Conservation (phyloP, 2,329 filamentous ascomycete genomes). For the Xylaria sp. region DNA sequence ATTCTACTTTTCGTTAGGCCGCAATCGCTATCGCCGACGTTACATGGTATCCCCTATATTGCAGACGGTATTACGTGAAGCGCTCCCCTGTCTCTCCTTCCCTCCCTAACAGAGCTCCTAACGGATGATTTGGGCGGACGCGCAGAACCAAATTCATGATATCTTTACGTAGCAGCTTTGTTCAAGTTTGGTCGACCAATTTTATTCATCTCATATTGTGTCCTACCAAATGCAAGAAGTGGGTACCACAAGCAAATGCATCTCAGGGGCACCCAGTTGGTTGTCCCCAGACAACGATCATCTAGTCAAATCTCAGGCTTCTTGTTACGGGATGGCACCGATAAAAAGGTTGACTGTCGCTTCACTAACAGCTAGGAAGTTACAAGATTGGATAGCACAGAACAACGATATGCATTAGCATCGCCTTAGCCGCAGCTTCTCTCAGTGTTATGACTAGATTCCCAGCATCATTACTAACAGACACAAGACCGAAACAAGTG, state of each 20-base stretch:
- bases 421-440: not conserved
- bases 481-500: not conserved
- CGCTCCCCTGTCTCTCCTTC: not conserved
- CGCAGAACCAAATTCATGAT: not conserved
- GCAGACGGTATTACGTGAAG: not conserved
- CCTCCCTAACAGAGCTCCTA: not conserved
- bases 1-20: slow-evolving; percentile 7
- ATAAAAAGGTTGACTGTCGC: not conserved
- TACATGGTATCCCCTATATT: slow-evolving; percentile 2
- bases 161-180: not conserved
- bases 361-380: not conserved
- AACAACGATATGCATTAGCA: not conserved
- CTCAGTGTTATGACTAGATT: not conserved
- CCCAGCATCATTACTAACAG: not conserved
- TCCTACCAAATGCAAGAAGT: not conserved
- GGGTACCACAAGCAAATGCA: not conserved
- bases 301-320: not conserved
- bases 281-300: not conserved
- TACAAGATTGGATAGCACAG: not conserved
- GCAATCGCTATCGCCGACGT: not conserved
- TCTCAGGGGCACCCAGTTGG: not conserved
- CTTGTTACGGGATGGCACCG: not conserved
- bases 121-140: not conserved
- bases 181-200: not conserved
- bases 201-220: not conserved